phyloP scores from a whole-genome alignment of 2,329 filamentous ascomycete genomes.

The Dactylellina leptospora region DNA sequence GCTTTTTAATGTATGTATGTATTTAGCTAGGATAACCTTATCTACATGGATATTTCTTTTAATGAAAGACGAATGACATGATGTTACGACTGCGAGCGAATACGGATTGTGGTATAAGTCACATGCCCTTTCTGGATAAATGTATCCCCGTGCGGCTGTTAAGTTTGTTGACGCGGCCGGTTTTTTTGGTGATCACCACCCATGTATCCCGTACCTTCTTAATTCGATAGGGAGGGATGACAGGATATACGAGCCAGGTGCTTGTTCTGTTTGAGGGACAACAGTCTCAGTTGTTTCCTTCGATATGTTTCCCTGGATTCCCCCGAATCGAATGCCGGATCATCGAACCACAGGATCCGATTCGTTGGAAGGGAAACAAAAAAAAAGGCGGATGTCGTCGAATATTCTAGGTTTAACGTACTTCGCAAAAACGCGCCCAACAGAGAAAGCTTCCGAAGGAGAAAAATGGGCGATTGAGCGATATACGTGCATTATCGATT shows the following conservation, averaged over 20 bases:
- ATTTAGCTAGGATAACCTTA: slow-evolving; percentile 14
- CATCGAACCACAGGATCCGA: no score
- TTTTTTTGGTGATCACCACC: slow-evolving; percentile 6
- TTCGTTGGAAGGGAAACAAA: no score
- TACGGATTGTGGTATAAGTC: neutral
- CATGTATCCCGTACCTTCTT: slow-evolving; percentile 15
- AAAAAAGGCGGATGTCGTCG: no score
- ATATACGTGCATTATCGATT: neutral
- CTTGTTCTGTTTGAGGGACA: no score
- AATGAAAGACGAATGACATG: slow-evolving; percentile 14
- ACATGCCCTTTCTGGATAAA: slow-evolving; percentile 31
- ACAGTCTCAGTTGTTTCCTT: no score
- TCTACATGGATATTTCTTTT: slow-evolving; percentile 23
- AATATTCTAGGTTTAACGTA: no score
- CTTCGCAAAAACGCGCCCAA: no score
- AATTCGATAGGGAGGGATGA: slow-evolving; percentile 13
- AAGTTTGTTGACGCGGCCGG: slow-evolving; percentile 7
- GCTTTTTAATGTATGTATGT: slow-evolving; percentile 3
- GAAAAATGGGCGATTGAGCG: neutral
- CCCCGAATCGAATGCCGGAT: no score
- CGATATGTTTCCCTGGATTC: no score
- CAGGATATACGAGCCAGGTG: neutral
- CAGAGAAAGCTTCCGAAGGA: neutral
- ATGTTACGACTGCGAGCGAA: neutral
- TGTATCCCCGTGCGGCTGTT: slow-evolving; percentile 10